phyloP scores from a whole-genome alignment of 169 alveolate species.

The Plasmodium blacklocki region DNA sequence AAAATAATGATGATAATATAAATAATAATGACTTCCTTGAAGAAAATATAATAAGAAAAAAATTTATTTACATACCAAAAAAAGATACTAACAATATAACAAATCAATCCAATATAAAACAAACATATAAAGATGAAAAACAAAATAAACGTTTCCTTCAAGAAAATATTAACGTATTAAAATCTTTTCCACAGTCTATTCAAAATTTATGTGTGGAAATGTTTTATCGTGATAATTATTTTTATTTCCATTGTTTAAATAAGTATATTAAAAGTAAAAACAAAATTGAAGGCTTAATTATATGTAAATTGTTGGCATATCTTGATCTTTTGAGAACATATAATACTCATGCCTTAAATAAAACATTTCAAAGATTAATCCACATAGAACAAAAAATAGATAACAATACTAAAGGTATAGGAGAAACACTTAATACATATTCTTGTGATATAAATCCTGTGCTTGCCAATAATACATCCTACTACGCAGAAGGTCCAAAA shows the following conservation, averaged over 20 bases:
- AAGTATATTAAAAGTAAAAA: conserved; percentile 60
- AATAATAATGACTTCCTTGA: background rate
- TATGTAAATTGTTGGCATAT: conserved; percentile 24
- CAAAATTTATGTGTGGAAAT: conserved; percentile 53
- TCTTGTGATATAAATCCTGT: conserved; percentile 31
- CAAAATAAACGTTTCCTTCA: conserved; percentile 27
- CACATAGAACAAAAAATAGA: conserved; percentile 19
- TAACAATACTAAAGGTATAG: conserved; percentile 19
- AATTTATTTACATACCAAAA: conserved; percentile 37
- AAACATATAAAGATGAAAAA: background rate
- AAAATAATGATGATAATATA: background rate
- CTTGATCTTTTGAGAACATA: conserved; percentile 46
- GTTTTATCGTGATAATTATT: conserved; percentile 61
- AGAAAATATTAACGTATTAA: conserved; percentile 45
- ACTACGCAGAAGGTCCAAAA: conserved; percentile 17
- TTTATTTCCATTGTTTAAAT: conserved; percentile 55
- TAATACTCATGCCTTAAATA: conserved; percentile 11
- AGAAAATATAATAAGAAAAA: conserved; percentile 12
- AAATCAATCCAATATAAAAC: background rate
- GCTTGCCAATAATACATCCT: conserved; percentile 37
- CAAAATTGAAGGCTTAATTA: conserved; percentile 51
- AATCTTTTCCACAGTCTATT: conserved; percentile 55
- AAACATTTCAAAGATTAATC: conserved; percentile 25
- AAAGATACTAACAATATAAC: background rate
- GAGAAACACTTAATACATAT: conserved; percentile 13